Percentiles rank a stretch among this genome's conserved stretches.
Conservation (phyloP, 768 basidiomycete species). For the Leucosporidium creatinivorum region DNA sequence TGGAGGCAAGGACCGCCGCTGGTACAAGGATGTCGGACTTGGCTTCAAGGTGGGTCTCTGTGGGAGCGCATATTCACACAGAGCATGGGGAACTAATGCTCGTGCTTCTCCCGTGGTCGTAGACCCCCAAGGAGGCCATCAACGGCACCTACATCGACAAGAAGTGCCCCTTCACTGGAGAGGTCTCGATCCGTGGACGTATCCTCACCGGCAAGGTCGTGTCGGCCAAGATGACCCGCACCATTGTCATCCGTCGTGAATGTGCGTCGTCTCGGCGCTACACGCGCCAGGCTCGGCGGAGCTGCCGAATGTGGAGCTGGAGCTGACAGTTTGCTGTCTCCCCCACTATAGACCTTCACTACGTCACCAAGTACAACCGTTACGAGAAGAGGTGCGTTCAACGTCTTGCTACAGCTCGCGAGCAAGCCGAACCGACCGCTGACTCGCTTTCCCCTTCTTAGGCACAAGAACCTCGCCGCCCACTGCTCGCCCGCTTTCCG, state of each 20-base stretch:
- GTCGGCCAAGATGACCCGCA: conserved; percentile 99
- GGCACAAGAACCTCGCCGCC: conserved; percentile 93
- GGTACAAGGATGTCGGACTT: conserved; percentile 66
- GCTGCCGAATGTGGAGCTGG: background rate
- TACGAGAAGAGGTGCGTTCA: conserved; percentile 64
- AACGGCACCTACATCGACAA: conserved; percentile 95
- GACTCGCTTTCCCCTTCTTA: background rate
- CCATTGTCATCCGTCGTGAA: conserved; percentile 78
- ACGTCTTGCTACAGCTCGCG: too few relatives aligned
- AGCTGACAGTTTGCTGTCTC: background rate
- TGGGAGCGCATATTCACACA: background rate
- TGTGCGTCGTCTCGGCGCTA: conserved; percentile 30
- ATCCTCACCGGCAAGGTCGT: conserved; percentile 96
- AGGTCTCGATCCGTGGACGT: conserved; percentile 96
- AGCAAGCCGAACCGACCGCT: background rate
- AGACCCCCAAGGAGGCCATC: conserved; percentile 92
- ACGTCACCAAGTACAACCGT: conserved; percentile 98
- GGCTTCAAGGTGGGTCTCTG: conserved; percentile 34
- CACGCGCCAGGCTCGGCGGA: background rate
- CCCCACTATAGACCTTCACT: conserved; percentile 62
- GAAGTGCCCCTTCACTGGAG: conserved; percentile 98
- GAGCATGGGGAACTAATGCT: background rate
- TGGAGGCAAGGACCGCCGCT: conserved; percentile 88
- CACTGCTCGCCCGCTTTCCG: conserved; percentile 99
- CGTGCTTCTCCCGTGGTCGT: too few relatives aligned